Base-by-base conservation (phyloP, 2,329 filamentous ascomycete genomes). In the Alternaria consortialis region DNA sequence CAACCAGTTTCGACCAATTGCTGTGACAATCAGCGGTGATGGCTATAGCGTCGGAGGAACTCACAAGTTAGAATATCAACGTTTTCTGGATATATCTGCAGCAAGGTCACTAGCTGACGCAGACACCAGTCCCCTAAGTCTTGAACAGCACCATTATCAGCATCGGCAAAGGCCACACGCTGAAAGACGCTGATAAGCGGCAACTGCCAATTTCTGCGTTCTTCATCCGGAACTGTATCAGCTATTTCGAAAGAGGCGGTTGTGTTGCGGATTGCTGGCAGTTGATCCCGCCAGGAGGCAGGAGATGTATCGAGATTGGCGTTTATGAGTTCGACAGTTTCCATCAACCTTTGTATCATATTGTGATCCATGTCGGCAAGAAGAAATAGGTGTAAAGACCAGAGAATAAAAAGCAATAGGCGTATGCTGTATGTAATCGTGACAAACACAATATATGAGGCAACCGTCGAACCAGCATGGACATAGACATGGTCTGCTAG, bases 101-200 rank as follows among this genome's bases (percentile, higher is more conserved):
- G 73, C 11, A 86, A 69, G 32, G 74, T 70, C 29, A 86, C 73
- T 77, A 81, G 83, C 54, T 84, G 79, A 43, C 78, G 73, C 57
- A 85, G 75, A 62, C 84, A 85, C 81, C 83, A 86, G 12, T 81
- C 76, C 8, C 81, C 79, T 54, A 86, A 75, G 65, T 85, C 84
- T 39, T 63, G 63, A 12, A 85, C 76, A 29, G 74, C 75, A 27
- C 81, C 83, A 47, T 70, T 77, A 65, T 85, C 84, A 13, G 80
- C 73, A 57, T 86, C 84, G 43, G 80, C 76, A 65, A 81, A 85
- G 11, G 83, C 83, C 58, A 85, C 80, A 40, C 79, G 76, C 64
- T 87, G 85, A 31, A 86, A 77, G 6, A 79, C 77, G 32, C 75
- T 73, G 46, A 85, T 72, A 9, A 74, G 54, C 5, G 65, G 64